Percentiles rank a stretch among this genome's conserved stretches.
phyloP scores from a whole-genome alignment of 2,329 filamentous ascomycete genomes.

The Hypoxylon sp. region DNA sequence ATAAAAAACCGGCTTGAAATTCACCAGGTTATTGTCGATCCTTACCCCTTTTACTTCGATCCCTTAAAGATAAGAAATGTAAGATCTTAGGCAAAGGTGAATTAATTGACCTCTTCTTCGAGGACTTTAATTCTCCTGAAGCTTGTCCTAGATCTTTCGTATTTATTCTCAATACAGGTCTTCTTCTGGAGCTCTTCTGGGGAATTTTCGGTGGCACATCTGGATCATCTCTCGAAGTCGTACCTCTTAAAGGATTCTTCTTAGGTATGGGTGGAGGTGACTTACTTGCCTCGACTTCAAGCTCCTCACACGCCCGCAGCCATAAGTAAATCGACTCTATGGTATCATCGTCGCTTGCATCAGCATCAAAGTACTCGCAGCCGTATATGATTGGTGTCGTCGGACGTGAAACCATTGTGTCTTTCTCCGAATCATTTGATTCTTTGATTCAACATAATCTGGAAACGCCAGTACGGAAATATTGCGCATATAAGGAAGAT shows the following conservation, averaged over 20 bases:
- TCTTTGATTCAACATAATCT: neutral
- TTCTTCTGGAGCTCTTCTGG: conserved; percentile 6
- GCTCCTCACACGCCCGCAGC: conserved; percentile 10
- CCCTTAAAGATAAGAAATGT: conserved; percentile 11
- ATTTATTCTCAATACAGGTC: neutral
- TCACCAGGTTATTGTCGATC: neutral
- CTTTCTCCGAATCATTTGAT: neutral
- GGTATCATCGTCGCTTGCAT: neutral
- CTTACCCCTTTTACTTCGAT: neutral
- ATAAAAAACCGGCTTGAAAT: neutral
- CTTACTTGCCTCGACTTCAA: neutral
- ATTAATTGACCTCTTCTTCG: neutral
- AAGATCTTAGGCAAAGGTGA: conserved; percentile 21
- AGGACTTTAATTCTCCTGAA: neutral
- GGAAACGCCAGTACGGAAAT: neutral
- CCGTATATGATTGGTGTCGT: neutral
- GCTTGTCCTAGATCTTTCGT: neutral
- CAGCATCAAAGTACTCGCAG: neutral
- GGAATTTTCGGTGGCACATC: neutral
- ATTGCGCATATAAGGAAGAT: neutral
- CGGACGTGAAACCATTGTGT: conserved; percentile 18
- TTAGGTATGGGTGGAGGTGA: neutral
- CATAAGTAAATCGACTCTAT: conserved; percentile 1
- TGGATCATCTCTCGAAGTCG: neutral
- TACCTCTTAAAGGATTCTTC: neutral